These are phyloP conservation scores for Solanum appendiculatum DNA, from an alignment of 257 asterid genomes.

Conservation along the genomic window DNA sequence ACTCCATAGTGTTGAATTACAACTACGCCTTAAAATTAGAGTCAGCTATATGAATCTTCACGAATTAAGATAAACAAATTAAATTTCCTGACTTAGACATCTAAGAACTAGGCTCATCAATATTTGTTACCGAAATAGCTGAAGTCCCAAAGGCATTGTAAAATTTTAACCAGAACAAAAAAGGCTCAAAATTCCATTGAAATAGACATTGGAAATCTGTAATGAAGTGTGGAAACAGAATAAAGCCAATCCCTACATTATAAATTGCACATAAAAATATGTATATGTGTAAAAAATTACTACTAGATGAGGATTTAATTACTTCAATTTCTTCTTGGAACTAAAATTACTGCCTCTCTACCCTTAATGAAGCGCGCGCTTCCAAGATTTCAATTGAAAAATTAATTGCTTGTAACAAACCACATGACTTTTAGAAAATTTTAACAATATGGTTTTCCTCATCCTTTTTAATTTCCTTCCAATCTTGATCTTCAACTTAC, in stretches of 20 bases:
- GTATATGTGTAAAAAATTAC: neutral
- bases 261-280: neutral
- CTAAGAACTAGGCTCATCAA: no score
- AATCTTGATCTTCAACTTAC: conserved; percentile 49
- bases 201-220: neutral
- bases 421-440: conserved; percentile 19
- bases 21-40: neutral
- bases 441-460: conserved; percentile 33
- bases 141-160: no score
- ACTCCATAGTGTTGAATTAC: neutral
- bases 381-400: conserved; percentile 38
- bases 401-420: conserved; percentile 29
- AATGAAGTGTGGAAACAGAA: neutral
- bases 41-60: neutral
- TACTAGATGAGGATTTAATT: neutral
- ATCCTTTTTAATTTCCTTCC: conserved; percentile 44
- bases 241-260: neutral
- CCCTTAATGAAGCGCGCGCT: conserved; percentile 23
- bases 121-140: no score
- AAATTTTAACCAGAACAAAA: no score
- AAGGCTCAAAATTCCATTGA: no score
- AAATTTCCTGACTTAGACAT: no score
- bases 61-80: no score
- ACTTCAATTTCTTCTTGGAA: neutral
- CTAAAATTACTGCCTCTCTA: neutral